phyloP scores from a whole-genome alignment of 768 basidiomycete species.

The Favolaschia claudopus region DNA sequence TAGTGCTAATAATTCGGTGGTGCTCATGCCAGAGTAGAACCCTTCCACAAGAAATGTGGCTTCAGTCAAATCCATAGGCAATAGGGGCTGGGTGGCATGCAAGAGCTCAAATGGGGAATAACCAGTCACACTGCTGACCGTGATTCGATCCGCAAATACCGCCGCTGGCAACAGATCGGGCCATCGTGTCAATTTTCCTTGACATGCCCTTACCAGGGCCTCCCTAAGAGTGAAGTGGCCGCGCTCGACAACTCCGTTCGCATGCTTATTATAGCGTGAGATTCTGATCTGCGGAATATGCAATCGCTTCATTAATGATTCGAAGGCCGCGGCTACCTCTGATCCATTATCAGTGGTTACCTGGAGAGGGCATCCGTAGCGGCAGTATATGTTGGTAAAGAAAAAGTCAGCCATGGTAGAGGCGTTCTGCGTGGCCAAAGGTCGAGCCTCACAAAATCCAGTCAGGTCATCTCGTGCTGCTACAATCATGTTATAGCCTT shows the following conservation, averaged over 20 bases:
- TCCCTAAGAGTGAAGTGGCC: constrained; percentile 9
- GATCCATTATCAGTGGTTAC: constrained; percentile 38
- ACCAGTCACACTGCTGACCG: constrained; percentile 27
- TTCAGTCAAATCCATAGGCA: constrained; percentile 41
- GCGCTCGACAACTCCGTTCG: constrained; percentile 31
- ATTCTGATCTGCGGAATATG: constrained; percentile 20
- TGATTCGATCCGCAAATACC: constrained; percentile 30
- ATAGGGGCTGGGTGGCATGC: constrained; percentile 36
- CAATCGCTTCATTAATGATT: background rate
- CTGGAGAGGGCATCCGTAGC: constrained; percentile 33
- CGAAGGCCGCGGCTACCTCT: constrained; percentile 25
- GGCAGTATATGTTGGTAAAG: constrained; percentile 38
- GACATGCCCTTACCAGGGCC: constrained; percentile 1
- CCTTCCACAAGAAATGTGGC: constrained; percentile 36
- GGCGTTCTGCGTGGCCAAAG: constrained; percentile 11
- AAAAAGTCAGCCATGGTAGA: constrained; percentile 31
- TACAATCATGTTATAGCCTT: no score
- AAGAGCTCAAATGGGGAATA: constrained; percentile 33
- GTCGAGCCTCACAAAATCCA: constrained; percentile 29
- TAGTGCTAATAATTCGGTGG: constrained; percentile 25
- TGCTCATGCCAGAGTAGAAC: constrained; percentile 3
- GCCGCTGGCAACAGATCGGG: background rate
- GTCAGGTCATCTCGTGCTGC: constrained; percentile 35
- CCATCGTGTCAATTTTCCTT: background rate
- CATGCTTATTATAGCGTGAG: constrained; percentile 35